Evolutionary conservation across 495 filamentous ascomycete species (phyloP), one percentile per base, ranked within the genome.

Genomic region (Penicillium lividum): DNA sequence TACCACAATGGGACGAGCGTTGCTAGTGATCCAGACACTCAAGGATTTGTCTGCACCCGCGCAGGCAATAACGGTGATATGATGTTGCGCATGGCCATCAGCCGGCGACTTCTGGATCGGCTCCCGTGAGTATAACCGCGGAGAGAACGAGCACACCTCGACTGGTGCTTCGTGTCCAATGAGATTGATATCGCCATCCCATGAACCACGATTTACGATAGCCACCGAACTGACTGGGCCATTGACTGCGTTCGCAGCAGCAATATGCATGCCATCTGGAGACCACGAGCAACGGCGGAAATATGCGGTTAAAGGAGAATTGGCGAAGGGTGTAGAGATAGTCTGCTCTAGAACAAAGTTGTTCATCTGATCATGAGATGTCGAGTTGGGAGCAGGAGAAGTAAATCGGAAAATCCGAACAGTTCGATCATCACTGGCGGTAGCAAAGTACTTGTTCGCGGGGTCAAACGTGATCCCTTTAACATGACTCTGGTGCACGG

Each of bases 381-480:
- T 94, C 9, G 95, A 91, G 73, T 96, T 97, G n/a, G 93, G 89
- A 0, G 85, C 80, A 0, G 94, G 94, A 3, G 92, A 87, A 13
- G 88, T 96, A 70, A 96, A 99, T 53, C 93, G 88, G 75, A 95
- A 97, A 58, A 99, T 89, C 69, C 96, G 96, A 73, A 99, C 94
- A 7, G 91, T 91, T 31, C 94, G 87, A 68, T 99, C 94, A 69
- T 99, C 94, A 74, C 91, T 96, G 1, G 94, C 92, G 1, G 94
- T 99, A 29, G 94, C 94, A 74, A 99, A 99, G 78, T 96, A 98
- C 68, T 98, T 98, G 76, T 97, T 98, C 18, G 95, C 95, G 2
- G 94, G 94, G 67, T 99, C 94, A 68, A 99, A 99, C 1, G 92
- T 96, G 66, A 99, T 90, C 27, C 94, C 94, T 72, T 99, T 99